Conservation (phyloP, 2,329 filamentous ascomycete species). For the Colletotrichum sp. region DNA sequence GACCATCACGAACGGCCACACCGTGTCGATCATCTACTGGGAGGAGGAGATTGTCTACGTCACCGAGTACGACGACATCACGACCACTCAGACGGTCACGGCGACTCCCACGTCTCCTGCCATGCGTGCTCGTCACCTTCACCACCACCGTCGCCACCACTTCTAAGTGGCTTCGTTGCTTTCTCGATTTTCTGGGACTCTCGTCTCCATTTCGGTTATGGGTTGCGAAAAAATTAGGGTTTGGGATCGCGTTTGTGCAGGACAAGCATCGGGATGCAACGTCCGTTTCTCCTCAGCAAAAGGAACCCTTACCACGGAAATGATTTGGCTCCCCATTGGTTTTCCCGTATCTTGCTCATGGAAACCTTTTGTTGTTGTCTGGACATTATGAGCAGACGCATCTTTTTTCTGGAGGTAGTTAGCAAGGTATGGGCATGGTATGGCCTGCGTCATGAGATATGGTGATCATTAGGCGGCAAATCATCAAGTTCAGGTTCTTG, state of each 20-base stretch:
- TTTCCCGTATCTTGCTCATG: constrained; percentile 17
- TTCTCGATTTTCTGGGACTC: not conserved
- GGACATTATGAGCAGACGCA: constrained; percentile 15
- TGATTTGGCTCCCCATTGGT: constrained; percentile 19
- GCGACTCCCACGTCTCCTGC: constrained; percentile 30
- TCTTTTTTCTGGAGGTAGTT: constrained; percentile 20
- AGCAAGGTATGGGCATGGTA: constrained; percentile 11
- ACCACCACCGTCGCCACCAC: constrained; percentile 42
- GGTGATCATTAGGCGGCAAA: constrained; percentile 20
- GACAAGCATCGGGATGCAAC: constrained; percentile 14
- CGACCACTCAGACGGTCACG: constrained; percentile 44
- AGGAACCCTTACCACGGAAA: constrained; percentile 7
- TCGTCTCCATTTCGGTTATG: not conserved
- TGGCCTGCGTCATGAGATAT: constrained; percentile 18
- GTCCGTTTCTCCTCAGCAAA: not conserved
- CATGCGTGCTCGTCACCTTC: constrained; percentile 34
- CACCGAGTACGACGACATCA: constrained; percentile 47
- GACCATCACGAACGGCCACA: constrained; percentile 53
- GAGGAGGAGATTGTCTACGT: constrained; percentile 61
- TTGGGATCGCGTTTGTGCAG: not conserved
- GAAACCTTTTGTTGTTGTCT: constrained; percentile 14
- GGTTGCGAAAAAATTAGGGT: constrained; percentile 2
- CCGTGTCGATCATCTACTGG: constrained; percentile 63
- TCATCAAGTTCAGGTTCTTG: constrained; percentile 5
- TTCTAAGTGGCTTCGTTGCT: not conserved